A percentile compares a stretch with the other conserved stretches of the same genome.
Conservation (phyloP, 371 early-diverging fungal genomes). For the Chytridium lagenaria region DNA sequence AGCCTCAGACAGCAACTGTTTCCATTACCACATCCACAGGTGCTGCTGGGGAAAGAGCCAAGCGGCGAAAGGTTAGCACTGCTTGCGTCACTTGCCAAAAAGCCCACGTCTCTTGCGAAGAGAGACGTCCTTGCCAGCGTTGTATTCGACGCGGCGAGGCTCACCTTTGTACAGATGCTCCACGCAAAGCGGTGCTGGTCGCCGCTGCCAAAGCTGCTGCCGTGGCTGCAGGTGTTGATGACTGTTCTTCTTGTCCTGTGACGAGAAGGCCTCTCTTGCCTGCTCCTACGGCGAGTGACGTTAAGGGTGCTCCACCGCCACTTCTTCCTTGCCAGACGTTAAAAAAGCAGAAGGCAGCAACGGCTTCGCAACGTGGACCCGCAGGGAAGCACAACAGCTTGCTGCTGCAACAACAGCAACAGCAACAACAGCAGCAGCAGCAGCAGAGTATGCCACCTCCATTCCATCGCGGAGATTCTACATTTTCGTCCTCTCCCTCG, state of each 20-base stretch:
- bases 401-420: not conserved
- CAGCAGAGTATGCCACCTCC: no score
- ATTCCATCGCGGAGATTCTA: not conserved
- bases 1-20: not conserved
- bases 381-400: not conserved
- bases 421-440: no score
- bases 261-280: constrained; percentile 15
- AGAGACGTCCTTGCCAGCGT: constrained; percentile 44
- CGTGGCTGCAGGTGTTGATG: constrained; percentile 2
- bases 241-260: constrained; percentile 6
- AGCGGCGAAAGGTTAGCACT: constrained; percentile 45
- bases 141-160: constrained; percentile 42
- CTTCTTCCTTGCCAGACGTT: constrained; percentile 6
- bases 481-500: no score
- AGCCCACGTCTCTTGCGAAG: constrained; percentile 48
- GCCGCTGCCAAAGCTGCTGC: constrained; percentile 24
- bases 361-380: not conserved
- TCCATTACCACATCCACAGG: not conserved
- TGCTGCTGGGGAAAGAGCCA: constrained; percentile 16
- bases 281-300: not conserved
- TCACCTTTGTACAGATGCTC: constrained; percentile 45
- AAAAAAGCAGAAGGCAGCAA: not conserved
- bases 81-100: constrained; percentile 48
- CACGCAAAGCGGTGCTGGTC: constrained; percentile 29
- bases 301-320: not conserved